Evolutionary conservation across 768 basidiomycete species (phyloP).

Genomic region (Leccinum aurantiacum): DNA sequence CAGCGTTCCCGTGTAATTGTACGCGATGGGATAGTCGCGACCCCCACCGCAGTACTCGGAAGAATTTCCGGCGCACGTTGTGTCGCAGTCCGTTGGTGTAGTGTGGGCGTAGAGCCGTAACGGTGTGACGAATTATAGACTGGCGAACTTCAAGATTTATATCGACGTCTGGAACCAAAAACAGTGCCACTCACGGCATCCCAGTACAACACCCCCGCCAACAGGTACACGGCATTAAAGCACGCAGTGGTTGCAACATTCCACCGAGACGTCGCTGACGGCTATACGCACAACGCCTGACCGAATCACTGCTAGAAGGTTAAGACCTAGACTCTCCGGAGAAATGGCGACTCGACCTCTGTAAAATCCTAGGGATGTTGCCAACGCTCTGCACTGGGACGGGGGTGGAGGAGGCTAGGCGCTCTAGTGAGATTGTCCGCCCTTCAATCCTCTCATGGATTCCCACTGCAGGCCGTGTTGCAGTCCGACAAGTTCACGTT

Average conservation of each 20-base stretch:
- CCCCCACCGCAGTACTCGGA: slow-evolving; percentile 68
- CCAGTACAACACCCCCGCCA: slow-evolving; percentile 47
- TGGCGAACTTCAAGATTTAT: slow-evolving; percentile 42
- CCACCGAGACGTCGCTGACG: slow-evolving; percentile 46
- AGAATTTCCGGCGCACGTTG: slow-evolving; percentile 24
- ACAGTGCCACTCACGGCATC: slow-evolving; percentile 42
- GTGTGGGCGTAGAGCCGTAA: slow-evolving; percentile 32
- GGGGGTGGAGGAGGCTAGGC: slow-evolving; percentile 58
- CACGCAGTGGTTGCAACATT: slow-evolving; percentile 50
- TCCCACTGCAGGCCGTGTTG: slow-evolving; percentile 59
- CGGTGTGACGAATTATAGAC: slow-evolving; percentile 21
- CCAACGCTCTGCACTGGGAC: slow-evolving; percentile 48
- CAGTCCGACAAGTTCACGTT: slow-evolving; percentile 53
- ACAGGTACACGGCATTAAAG: slow-evolving; percentile 38
- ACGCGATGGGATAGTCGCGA: slow-evolving; percentile 43
- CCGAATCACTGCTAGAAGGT: slow-evolving; percentile 32
- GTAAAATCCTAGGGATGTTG: slow-evolving; percentile 67
- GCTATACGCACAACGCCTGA: slow-evolving; percentile 34
- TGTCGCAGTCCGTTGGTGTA: slow-evolving; percentile 51
- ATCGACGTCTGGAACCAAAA: slow-evolving; percentile 28
- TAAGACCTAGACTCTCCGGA: not conserved
- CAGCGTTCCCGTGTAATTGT: slow-evolving; percentile 12
- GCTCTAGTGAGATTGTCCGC: slow-evolving; percentile 62
- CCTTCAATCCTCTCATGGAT: slow-evolving; percentile 58
- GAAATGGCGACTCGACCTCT: slow-evolving; percentile 40